These are phyloP conservation scores for Coemansia javaensis DNA, from an alignment of 192 early-diverging fungal species.

Conservation along the genomic window DNA sequence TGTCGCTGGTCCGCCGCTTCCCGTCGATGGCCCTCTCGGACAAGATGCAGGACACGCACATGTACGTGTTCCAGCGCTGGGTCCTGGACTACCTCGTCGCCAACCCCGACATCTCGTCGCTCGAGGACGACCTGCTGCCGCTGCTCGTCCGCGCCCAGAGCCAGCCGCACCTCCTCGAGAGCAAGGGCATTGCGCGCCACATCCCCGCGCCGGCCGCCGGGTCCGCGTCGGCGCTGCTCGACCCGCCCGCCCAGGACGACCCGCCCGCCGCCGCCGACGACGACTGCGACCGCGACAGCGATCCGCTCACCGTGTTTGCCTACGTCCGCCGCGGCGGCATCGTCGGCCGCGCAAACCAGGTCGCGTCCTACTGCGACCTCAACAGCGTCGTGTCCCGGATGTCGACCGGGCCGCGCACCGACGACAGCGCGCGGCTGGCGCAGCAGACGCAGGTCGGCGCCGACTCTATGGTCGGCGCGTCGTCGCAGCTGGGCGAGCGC, in stretches of 20 bases:
- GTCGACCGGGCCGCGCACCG: slow-evolving; percentile 54
- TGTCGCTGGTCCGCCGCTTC: slow-evolving; percentile 64
- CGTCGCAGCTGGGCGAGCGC: slow-evolving; percentile 84
- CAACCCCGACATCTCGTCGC: slow-evolving; percentile 64
- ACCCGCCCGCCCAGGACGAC: slow-evolving; percentile 26
- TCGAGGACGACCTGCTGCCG: slow-evolving; percentile 82
- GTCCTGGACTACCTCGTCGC: slow-evolving; percentile 74
- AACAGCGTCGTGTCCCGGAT: slow-evolving; percentile 67
- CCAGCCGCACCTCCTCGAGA: slow-evolving; percentile 58
- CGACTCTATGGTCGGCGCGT: slow-evolving; percentile 88
- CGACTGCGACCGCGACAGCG: slow-evolving; percentile 42
- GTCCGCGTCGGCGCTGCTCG: slow-evolving; percentile 36
- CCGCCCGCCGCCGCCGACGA: slow-evolving; percentile 15
- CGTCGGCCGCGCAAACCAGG: slow-evolving; percentile 78
- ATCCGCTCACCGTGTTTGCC: slow-evolving; percentile 50
- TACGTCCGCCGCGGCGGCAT: slow-evolving; percentile 66
- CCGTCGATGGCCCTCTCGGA: slow-evolving; percentile 74
- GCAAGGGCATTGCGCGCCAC: slow-evolving; percentile 27
- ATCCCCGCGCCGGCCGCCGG: slow-evolving; percentile 29
- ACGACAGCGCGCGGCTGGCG: slow-evolving; percentile 64
- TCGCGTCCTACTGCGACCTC: slow-evolving; percentile 79
- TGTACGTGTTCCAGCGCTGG: slow-evolving; percentile 94
- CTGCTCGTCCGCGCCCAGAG: slow-evolving; percentile 82
- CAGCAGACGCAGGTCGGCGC: slow-evolving; percentile 72
- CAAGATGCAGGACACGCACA: slow-evolving; percentile 81